Evolutionary conservation across 164 flowering plant genomes (phyloP), one percentile per base, ranked within the genome.

Genomic region (Kingdonia uniflora): DNA sequence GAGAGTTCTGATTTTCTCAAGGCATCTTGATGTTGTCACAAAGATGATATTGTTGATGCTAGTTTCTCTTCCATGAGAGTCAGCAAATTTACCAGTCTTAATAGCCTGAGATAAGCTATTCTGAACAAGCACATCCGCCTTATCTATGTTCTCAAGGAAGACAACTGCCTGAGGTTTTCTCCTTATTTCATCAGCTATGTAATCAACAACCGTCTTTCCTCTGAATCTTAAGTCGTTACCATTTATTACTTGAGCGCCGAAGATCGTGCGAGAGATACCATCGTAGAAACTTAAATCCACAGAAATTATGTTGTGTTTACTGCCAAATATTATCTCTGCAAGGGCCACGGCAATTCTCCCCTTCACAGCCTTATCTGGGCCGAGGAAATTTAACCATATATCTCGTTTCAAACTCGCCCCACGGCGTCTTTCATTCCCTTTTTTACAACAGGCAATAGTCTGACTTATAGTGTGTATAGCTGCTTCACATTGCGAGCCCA

Each of bases 161-260:
- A 94, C 91, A 57, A 94, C 72, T 5, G 85, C 73, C 24, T 59
- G 49, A 8, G 89, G 95, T 48, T 71, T 82, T 77, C 71, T 81
- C 57, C 69, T 51, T 50, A 88, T 51, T 57, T 83, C 84, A 24
- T 62, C 80, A 1, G 78, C 84, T 58, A 94, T 67, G 51, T 58
- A 68, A 71, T 84, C 99, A 54, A 83, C 76, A n/a, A 62, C 63
- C 8, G 81, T 89, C 74, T 81, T 82, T 41, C 95, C 92, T 64
- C 96, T 66, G 22, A 73, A 74, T 38, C 26, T 62, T n/a, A 41
- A 51, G 54, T 76, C 73, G 55, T 63, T 70, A 8, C 68, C 68
- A 42, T 61, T 69, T 41, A 56, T 48, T 11, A 68, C 71, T 51
- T 70, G 68, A 29, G 35, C 16, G 19, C 55, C 62, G 51, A 74